phyloP scores from a whole-genome alignment of 2,329 filamentous ascomycete species.

The Didymosphaeria variabile region DNA sequence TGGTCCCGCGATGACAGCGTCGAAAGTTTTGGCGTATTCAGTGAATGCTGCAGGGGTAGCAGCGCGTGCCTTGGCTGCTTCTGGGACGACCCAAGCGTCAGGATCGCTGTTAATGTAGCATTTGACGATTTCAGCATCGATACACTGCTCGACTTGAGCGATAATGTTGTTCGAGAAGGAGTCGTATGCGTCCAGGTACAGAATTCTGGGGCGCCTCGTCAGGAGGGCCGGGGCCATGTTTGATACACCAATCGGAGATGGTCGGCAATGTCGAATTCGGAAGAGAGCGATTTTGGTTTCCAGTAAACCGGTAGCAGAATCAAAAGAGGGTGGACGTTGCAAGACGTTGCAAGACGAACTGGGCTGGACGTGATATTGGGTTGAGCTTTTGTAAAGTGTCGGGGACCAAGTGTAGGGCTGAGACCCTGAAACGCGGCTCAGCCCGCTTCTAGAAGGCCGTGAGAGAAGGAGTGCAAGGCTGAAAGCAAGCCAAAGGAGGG shows the following conservation, averaged over 20 bases:
- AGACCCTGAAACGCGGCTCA: slow-evolving; percentile 7
- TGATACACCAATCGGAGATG: not conserved
- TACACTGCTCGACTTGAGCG: slow-evolving; percentile 75
- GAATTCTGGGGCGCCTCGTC: slow-evolving; percentile 61
- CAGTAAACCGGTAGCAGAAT: not conserved
- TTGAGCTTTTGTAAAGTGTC: slow-evolving; percentile 1
- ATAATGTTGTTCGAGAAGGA: slow-evolving; percentile 97
- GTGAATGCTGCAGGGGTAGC: slow-evolving; percentile 45
- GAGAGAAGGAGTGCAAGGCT: not conserved
- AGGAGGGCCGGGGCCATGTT: slow-evolving; percentile 41
- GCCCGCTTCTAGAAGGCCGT: slow-evolving; percentile 1
- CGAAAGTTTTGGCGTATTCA: slow-evolving; percentile 67
- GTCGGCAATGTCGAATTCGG: not conserved
- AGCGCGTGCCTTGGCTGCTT: slow-evolving; percentile 20
- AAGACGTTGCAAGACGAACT: not conserved
- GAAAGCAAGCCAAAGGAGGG: not conserved
- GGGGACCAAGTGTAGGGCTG: slow-evolving; percentile 9
- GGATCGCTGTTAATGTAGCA: slow-evolving; percentile 71
- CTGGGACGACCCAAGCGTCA: slow-evolving; percentile 31
- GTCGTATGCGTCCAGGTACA: slow-evolving; percentile 96
- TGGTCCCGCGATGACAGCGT: slow-evolving; percentile 89
- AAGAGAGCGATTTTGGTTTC: no score
- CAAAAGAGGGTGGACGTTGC: not conserved
- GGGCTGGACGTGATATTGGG: not conserved
- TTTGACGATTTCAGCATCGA: slow-evolving; percentile 73